Evolutionary conservation across 305 asterid species (phyloP).

Genomic region (Rubia tinctorum): DNA sequence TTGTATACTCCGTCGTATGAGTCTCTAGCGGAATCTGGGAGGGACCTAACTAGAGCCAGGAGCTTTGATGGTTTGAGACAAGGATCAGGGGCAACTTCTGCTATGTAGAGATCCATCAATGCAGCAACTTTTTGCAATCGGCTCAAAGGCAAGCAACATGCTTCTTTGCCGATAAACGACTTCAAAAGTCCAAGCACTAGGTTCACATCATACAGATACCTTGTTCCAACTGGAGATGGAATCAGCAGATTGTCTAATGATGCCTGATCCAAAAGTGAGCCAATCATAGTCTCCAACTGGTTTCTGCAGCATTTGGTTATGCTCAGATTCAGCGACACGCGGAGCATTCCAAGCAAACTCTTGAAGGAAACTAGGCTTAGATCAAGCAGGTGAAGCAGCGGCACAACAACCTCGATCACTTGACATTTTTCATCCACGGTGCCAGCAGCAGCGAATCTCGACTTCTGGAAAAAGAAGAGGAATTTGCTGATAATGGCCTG

Average conservation of each 20-base stretch:
- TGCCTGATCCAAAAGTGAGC: constrained; percentile 59
- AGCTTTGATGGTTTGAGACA: constrained; percentile 58
- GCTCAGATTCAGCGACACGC: constrained; percentile 38
- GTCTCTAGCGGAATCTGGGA: constrained; percentile 71
- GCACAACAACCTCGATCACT: constrained; percentile 45
- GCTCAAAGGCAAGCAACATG: constrained; percentile 55
- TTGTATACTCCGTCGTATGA: constrained; percentile 54
- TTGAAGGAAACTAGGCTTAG: constrained; percentile 43
- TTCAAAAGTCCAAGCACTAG: constrained; percentile 59
- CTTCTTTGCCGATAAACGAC: constrained; percentile 56
- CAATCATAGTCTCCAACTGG: constrained; percentile 64
- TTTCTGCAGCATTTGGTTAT: constrained; percentile 37
- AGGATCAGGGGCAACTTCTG: constrained; percentile 89
- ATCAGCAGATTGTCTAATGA: constrained; percentile 64
- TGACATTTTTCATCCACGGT: constrained; percentile 36
- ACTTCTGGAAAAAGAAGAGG: constrained; percentile 64
- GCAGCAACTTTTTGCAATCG: constrained; percentile 54
- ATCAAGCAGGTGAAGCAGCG: constrained; percentile 57
- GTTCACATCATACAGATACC: constrained; percentile 64
- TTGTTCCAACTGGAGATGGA: constrained; percentile 50
- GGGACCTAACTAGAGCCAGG: constrained; percentile 44
- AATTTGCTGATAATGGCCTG: constrained; percentile 53
- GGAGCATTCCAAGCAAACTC: constrained; percentile 60
- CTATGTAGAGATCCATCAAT: constrained; percentile 61
- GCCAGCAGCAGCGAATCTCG: constrained; percentile 35